phyloP scores from a whole-genome alignment of 2,329 filamentous ascomycete species.

The Exutisphaerella laricina region DNA sequence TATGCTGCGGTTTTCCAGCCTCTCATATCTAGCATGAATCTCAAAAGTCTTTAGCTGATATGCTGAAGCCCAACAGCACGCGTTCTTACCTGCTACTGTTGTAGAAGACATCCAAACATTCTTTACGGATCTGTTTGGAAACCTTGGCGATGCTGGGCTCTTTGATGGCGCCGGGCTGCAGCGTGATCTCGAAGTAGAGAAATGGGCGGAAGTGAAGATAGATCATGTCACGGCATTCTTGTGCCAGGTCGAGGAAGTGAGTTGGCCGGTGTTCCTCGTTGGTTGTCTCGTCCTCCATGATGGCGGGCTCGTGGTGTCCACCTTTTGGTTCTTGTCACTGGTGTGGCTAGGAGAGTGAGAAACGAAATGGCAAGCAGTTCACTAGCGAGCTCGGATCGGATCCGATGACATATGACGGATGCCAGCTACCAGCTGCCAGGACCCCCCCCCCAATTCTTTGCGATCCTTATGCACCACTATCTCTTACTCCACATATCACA shows the following conservation, averaged over 20 bases:
- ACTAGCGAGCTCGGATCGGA: too few species aligned
- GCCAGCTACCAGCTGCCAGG: too few species aligned
- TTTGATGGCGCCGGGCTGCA: slow-evolving; percentile 8
- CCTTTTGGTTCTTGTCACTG: too few species aligned
- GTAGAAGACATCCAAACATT: slow-evolving; percentile 21
- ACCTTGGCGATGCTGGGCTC: slow-evolving; percentile 14
- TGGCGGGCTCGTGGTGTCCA: too few species aligned
- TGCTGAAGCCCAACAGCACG: neutral
- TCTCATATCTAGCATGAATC: slow-evolving; percentile 17
- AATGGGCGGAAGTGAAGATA: slow-evolving; percentile 14
- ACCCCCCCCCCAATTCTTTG: too few species aligned
- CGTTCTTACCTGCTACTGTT: slow-evolving; percentile 9
- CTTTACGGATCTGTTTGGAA: slow-evolving; percentile 12
- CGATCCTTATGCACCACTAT: too few species aligned
- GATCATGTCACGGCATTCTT: slow-evolving; percentile 22
- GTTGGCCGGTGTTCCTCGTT: too few species aligned
- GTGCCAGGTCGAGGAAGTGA: slow-evolving; percentile 18
- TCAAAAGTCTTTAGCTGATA: neutral
- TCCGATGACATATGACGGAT: too few species aligned
- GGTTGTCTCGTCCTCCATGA: too few species aligned
- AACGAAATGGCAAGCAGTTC: too few species aligned
- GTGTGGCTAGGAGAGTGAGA: too few species aligned
- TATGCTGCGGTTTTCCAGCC: slow-evolving; percentile 14
- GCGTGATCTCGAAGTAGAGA: slow-evolving; percentile 13
- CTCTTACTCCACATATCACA: too few species aligned